Base-by-base conservation (phyloP, 345 rosid genomes). In the Corchorus olitorius region DNA sequence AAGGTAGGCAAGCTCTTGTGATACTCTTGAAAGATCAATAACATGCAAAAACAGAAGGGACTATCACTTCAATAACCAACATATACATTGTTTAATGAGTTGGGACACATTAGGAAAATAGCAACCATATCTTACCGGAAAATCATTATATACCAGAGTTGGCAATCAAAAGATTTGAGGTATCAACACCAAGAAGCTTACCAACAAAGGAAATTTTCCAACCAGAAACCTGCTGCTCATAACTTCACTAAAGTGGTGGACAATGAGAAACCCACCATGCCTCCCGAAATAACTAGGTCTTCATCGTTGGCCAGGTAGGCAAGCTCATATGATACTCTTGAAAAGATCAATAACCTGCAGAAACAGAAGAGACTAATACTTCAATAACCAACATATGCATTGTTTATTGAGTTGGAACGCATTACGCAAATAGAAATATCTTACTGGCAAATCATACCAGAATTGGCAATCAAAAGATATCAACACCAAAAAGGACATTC, bases 381-480 rank as follows among this genome's bases (percentile, higher is more conserved):
- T 62, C 35, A 53, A 69, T 50, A 27, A 50, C 62, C 53, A 45
- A n/a, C 15, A 63, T 37, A n/a, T 37, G 20, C 55, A 37, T 34
- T n/a, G 48, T 22, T 52, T 11, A 45, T 15, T n/a, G 46, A 72
- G 70, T 50, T 33, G 5, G 43, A 49, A 64, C 7, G 60, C 37
- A 53, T 17, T 52, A 10, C 8, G n/a, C 8, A 56, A 56, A 43
- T 8, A 64, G 48, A 48, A 72, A 45, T 72, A 72, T 77, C 94
- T 87, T 92, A 97, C 99, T 49, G 99, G 98, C 75, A 97, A 87
- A 87, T 97, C 97, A 68, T 91, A 62, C 98, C 98, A 76, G 99
- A 97, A 83, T 90, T 94, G 78, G 94, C 93, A 75, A 94, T 87
- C 67, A 97, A 77, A 77, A 97, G 97, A 77, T 67, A 84, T 97